A percentile compares a stretch with the other conserved stretches of the same genome.
Evolutionary conservation across 345 rosid species (phyloP).

Genomic region (Eucalyptus dawsonii): DNA sequence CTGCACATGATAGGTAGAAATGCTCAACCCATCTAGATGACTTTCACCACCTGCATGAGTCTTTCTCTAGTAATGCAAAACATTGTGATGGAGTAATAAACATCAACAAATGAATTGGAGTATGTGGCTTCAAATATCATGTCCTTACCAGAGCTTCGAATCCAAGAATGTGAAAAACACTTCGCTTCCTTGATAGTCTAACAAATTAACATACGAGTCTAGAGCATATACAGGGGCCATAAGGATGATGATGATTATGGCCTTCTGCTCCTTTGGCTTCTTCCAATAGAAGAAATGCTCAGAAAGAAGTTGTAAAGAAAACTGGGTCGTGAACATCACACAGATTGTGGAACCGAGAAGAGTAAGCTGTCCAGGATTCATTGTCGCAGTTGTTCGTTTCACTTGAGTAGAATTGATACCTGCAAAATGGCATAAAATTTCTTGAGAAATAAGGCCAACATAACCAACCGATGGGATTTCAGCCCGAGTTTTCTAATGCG

Average conservation of each 20-base stretch:
- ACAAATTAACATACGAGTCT: constrained; percentile 58
- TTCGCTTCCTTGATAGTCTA: constrained; percentile 71
- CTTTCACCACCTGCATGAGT: background rate
- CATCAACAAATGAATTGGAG: background rate
- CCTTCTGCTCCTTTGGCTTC: constrained; percentile 93
- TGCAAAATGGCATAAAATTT: background rate
- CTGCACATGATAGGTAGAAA: constrained; percentile 18
- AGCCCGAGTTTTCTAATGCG: background rate
- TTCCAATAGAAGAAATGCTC: constrained; percentile 89
- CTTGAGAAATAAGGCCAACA: background rate
- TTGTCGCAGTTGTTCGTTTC: background rate
- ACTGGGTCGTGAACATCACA: constrained; percentile 56
- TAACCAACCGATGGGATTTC: background rate
- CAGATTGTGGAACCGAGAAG: constrained; percentile 45
- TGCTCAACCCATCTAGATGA: background rate
- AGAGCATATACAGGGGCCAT: constrained; percentile 92
- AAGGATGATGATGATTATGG: constrained; percentile 73
- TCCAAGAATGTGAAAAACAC: constrained; percentile 69
- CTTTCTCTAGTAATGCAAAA: background rate
- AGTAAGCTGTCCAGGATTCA: constrained; percentile 52
- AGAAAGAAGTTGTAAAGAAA: constrained; percentile 66
- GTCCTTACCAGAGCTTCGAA: constrained; percentile 71
- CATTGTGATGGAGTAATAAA: background rate
- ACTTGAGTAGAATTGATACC: constrained; percentile 19
- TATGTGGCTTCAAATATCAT: background rate